Evolutionary conservation across 768 basidiomycete genomes (phyloP).

Genomic region (Mycena rebaudengoi): DNA sequence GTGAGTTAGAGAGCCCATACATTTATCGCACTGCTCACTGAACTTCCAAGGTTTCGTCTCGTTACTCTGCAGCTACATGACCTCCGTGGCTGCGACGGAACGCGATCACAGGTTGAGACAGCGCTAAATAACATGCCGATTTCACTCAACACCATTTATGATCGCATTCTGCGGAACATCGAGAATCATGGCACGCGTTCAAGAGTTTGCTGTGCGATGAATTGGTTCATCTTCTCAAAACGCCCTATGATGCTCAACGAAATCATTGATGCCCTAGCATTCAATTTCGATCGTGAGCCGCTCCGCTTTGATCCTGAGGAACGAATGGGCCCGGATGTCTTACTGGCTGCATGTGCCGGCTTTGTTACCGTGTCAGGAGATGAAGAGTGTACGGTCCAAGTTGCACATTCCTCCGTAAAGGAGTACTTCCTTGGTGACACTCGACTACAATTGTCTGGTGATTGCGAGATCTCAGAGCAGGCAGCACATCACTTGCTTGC

Average conservation of each 20-base stretch:
- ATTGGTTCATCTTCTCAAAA: too few relatives aligned
- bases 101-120: too few relatives aligned
- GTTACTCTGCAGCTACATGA: not conserved
- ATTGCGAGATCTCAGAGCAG: too few relatives aligned
- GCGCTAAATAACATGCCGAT: not conserved
- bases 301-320: not conserved
- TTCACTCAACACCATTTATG: not conserved
- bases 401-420: not conserved
- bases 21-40: not conserved
- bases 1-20: not conserved
- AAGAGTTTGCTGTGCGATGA: not conserved
- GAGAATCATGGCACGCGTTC: not conserved
- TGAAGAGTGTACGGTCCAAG: not conserved
- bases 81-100: too few relatives aligned
- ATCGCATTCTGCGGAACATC: not conserved
- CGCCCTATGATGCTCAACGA: not conserved
- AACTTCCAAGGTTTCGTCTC: not conserved
- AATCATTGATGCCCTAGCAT: not conserved
- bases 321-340: not conserved
- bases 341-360: not conserved
- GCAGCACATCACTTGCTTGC: not conserved
- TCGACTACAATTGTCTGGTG: not conserved
- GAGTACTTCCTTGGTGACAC: not conserved
- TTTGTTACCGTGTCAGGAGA: not conserved
- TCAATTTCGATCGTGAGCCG: not conserved